These are phyloP conservation scores for Neoarthrinium moseri DNA, from an alignment of 2,329 filamentous ascomycete species.

Conservation along the genomic window DNA sequence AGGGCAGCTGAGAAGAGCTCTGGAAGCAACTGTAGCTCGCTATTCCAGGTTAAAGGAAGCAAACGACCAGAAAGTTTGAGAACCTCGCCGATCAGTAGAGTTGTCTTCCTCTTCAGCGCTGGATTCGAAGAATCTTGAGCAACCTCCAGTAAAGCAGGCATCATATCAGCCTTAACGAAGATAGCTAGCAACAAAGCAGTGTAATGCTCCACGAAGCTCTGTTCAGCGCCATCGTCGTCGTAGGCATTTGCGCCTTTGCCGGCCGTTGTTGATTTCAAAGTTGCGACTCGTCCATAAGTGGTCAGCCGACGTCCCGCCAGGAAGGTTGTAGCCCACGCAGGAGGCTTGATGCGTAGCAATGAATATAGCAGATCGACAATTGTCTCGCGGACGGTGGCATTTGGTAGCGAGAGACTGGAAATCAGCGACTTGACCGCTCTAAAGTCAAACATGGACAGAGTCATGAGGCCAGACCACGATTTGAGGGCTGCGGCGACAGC, in stretches of 20 bases:
- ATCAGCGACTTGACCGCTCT: slow-evolving; percentile 78
- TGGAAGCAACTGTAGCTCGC: slow-evolving; percentile 82
- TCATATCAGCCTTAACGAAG: slow-evolving; percentile 77
- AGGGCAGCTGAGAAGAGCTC: slow-evolving; percentile 78
- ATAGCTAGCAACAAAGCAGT: slow-evolving; percentile 84
- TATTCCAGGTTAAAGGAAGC: slow-evolving; percentile 78
- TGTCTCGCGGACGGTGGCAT: slow-evolving; percentile 62
- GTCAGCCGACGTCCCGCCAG: slow-evolving; percentile 89
- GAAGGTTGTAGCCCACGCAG: slow-evolving; percentile 94
- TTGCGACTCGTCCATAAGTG: slow-evolving; percentile 92
- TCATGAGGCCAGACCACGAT: slow-evolving; percentile 91
- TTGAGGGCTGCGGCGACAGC: slow-evolving; percentile 90
- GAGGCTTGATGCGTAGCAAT: slow-evolving; percentile 81
- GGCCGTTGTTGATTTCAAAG: slow-evolving; percentile 63
- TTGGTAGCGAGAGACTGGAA: slow-evolving; percentile 60
- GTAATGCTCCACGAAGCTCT: slow-evolving; percentile 92
- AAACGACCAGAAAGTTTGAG: slow-evolving; percentile 85
- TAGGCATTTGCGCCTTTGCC: slow-evolving; percentile 48
- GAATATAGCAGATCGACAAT: slow-evolving; percentile 85
- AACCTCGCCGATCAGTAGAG: slow-evolving; percentile 85
- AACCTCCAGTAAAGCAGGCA: slow-evolving; percentile 60
- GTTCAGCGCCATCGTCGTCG: slow-evolving; percentile 68
- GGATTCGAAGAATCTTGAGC: slow-evolving; percentile 68
- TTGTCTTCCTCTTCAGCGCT: slow-evolving; percentile 81
- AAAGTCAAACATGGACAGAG: slow-evolving; percentile 84